Percentiles rank a stretch among this genome's conserved stretches.
These are phyloP conservation scores for Eutypa lata DNA, from an alignment of 2,329 filamentous ascomycete genomes.

Conservation along the genomic window DNA sequence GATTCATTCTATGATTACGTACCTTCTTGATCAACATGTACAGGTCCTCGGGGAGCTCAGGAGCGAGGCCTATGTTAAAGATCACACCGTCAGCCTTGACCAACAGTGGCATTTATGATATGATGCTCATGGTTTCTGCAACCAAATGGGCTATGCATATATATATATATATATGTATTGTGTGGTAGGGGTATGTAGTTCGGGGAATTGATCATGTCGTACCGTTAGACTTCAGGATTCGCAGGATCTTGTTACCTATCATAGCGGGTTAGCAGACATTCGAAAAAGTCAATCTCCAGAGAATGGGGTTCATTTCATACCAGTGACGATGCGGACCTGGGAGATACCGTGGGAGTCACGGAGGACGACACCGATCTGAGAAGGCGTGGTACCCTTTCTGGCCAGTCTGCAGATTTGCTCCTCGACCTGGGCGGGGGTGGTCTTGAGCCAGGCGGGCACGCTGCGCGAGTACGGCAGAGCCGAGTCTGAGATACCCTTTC, in stretches of 20 bases:
- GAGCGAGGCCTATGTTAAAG: conserved; percentile 84
- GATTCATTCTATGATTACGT: too few species aligned
- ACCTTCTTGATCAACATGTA: conserved; percentile 99
- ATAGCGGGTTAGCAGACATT: conserved; percentile 14
- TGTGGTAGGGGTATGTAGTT: conserved; percentile 9
- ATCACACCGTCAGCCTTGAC: conserved; percentile 94
- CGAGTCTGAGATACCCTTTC: conserved; percentile 97
- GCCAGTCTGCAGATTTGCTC: conserved; percentile 99
- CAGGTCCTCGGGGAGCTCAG: conserved; percentile 98
- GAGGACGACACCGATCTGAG: conserved; percentile 98
- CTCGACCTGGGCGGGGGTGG: conserved; percentile 95
- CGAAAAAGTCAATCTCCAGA: too few species aligned
- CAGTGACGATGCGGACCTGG: conserved; percentile 96
- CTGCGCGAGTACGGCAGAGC: conserved; percentile 96
- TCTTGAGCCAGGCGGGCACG: conserved; percentile 95
- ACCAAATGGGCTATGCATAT: conserved; percentile 3
- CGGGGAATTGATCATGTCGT: conserved; percentile 52
- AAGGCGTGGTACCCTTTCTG: conserved; percentile 97
- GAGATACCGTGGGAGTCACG: conserved; percentile 97
- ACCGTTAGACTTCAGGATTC: conserved; percentile 97
- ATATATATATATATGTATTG: conserved; percentile 6
- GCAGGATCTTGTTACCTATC: conserved; percentile 98
- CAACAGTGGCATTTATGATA: conserved; percentile 70
- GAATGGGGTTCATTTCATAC: conserved; percentile 51
- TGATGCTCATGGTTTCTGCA: conserved; percentile 9